Evolutionary conservation across 345 rosid species (phyloP).

Genomic region (Citrus cavaleriei): DNA sequence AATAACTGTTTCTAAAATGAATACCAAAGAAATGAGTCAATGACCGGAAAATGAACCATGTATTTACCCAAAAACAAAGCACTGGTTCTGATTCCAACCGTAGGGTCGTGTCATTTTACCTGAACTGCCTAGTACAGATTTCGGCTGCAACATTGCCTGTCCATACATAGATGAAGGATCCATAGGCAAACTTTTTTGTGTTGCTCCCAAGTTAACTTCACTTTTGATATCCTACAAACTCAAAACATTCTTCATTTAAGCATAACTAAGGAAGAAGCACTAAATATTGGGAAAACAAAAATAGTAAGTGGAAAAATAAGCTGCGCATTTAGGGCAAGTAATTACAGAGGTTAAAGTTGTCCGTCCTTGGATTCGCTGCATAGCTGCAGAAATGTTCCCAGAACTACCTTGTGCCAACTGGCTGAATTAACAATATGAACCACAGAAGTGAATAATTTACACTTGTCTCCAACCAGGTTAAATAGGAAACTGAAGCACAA

Average conservation of each 20-base stretch:
- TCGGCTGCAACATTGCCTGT: constrained; percentile 54
- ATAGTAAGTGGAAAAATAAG: background rate
- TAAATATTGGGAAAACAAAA: background rate
- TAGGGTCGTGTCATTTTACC: constrained; percentile 24
- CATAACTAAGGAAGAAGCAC: background rate
- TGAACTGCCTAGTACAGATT: constrained; percentile 47
- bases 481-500: background rate
- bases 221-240: constrained; percentile 48
- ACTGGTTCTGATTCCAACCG: background rate
- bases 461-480: background rate
- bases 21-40: background rate
- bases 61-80: background rate
- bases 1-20: background rate
- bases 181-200: constrained; percentile 40
- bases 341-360: constrained; percentile 36
- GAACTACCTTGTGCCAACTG: constrained; percentile 52
- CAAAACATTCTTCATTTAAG: constrained; percentile 20
- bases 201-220: constrained; percentile 43
- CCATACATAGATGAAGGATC: constrained; percentile 61
- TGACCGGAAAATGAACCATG: background rate
- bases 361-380: constrained; percentile 51
- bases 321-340: constrained; percentile 7
- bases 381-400: constrained; percentile 44
- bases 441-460: constrained; percentile 5
- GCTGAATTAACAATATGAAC: constrained; percentile 35